These are phyloP conservation scores for Pseudocercospora fuligena DNA, from an alignment of 2,329 filamentous ascomycete genomes.

Conservation along the genomic window DNA sequence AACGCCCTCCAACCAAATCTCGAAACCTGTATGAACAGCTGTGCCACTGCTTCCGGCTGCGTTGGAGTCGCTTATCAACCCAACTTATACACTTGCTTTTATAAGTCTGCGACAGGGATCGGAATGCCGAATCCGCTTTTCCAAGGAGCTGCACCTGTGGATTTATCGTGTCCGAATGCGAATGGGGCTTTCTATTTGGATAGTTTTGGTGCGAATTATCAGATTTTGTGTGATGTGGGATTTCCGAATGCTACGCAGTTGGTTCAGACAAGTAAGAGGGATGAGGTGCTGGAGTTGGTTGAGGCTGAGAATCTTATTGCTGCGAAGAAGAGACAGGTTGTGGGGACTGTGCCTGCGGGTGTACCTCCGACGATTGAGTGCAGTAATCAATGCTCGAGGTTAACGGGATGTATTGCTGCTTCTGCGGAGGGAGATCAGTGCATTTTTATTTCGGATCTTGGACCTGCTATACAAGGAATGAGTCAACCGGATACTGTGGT, in stretches of 20 bases:
- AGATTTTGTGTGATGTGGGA: slow-evolving; percentile 35
- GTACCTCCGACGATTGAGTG: slow-evolving; percentile 23
- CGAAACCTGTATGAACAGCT: slow-evolving; percentile 33
- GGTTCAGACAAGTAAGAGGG: background rate
- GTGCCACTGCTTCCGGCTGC: slow-evolving; percentile 28
- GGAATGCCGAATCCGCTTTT: slow-evolving; percentile 5
- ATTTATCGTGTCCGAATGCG: slow-evolving; percentile 33
- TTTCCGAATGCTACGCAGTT: slow-evolving; percentile 27
- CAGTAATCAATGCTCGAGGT: slow-evolving; percentile 29
- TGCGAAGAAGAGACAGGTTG: background rate
- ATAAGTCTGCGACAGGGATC: slow-evolving; percentile 25
- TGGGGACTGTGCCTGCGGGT: background rate
- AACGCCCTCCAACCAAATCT: slow-evolving; percentile 26
- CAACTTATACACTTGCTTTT: slow-evolving; percentile 26
- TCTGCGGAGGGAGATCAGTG: slow-evolving; percentile 24
- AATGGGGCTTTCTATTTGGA: slow-evolving; percentile 33
- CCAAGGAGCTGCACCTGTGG: slow-evolving; percentile 25
- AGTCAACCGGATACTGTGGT: slow-evolving; percentile 29
- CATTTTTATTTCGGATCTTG: slow-evolving; percentile 27
- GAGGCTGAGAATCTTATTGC: background rate
- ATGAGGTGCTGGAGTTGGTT: background rate
- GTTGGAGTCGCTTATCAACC: slow-evolving; percentile 25
- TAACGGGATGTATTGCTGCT: slow-evolving; percentile 26
- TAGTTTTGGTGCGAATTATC: slow-evolving; percentile 31
- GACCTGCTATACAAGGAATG: slow-evolving; percentile 17